Conservation (phyloP, 2,329 filamentous ascomycete species). For the Botrytis medusae region DNA sequence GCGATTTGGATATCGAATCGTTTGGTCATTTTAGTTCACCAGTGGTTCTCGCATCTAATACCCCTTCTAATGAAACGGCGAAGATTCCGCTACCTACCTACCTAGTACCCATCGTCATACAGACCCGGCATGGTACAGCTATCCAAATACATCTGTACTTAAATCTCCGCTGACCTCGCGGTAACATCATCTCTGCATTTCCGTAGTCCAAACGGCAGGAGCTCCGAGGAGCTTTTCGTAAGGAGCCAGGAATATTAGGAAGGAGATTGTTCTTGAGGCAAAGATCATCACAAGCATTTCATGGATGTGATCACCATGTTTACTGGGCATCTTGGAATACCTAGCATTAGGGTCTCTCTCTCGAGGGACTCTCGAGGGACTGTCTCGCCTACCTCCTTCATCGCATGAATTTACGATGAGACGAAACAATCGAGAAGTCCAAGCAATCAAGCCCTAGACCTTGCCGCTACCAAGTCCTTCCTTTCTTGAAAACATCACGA, state of each 20-base stretch:
- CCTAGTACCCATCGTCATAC: neutral
- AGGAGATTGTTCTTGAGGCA: neutral
- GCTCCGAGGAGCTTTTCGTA: constrained; percentile 1
- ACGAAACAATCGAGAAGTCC: neutral
- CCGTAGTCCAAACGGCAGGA: neutral
- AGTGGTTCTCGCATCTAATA: neutral
- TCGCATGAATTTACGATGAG: neutral
- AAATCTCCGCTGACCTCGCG: constrained; percentile 2
- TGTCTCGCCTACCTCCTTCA: constrained; percentile 8
- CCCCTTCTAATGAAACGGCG: neutral
- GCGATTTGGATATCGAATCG: neutral
- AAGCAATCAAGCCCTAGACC: neutral
- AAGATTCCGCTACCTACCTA: neutral
- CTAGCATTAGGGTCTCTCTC: neutral
- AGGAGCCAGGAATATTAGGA: constrained; percentile 2
- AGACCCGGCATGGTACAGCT: neutral
- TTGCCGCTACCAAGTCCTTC: neutral
- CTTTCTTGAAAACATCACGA: neutral
- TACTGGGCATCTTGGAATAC: neutral
- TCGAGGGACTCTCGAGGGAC: neutral
- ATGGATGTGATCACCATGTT: neutral
- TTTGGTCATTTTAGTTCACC: neutral
- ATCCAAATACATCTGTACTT: neutral
- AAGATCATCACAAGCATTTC: constrained; percentile 13
- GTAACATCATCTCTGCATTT: neutral